Base-by-base conservation (phyloP, 1,284 basidiomycete species). In the Pseudozyma hubeiensis region DNA sequence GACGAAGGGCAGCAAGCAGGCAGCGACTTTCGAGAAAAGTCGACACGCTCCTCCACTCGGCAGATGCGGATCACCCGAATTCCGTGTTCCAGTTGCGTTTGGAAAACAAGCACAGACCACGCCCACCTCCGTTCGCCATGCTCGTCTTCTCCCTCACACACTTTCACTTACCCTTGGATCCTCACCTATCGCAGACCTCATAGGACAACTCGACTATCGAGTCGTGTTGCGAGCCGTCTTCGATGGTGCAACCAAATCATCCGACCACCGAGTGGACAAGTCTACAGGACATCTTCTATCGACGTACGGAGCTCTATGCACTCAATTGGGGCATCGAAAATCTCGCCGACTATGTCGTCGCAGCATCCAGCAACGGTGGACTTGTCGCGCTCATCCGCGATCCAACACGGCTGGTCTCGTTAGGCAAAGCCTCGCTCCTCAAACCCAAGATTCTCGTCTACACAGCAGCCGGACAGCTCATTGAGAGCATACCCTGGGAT, bases 331-430 rank as follows among this genome's bases (percentile, higher is more conserved):
- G 91, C 75, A 86, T 94, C 7, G 90, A 90, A 13, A 89, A 92
- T 81, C 86, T 99, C 30, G 88, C 88, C 45, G 93, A 96, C 85
- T 93, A 91, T 83, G 86, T 92, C 50, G 86, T 94, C 37, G 90
- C 92, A 31, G 92, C 91, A 19, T 93, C 93, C 81, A 89, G 89
- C 55, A 91, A 93, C 85, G 93, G 93, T 31, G 94, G 95, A 6
- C 93, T 94, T 16, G 19, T 75, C 93, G 96, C 96, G 19, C 85
- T 97, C 31, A 92, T 95, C 88, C 88, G 94, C 6, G 93, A 98
- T 81, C 89, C 89, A 52, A 88, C 90, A 10, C 94, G 92, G 84
- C 86, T 97, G 11, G 88, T 97, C 56, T 89, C 92, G 0, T 82
- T 96, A 1, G 89, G 91, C 30, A 89, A 89, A 48, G 87, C 89